Conservation (phyloP, 345 rosid genomes). For the Populus alba region DNA sequence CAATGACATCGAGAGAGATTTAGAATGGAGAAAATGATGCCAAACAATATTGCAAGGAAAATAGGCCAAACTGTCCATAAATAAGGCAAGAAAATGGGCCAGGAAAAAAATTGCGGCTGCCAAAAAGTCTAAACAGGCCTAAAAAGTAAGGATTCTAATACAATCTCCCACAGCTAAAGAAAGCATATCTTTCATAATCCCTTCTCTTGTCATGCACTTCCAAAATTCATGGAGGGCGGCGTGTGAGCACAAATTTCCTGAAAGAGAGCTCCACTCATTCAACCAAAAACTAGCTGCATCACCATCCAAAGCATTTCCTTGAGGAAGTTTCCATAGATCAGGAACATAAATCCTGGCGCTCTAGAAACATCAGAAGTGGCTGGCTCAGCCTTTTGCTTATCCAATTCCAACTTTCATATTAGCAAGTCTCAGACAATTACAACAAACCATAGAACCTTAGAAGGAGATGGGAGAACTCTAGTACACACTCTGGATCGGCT, state of each 20-base stretch:
- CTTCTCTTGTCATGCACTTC: neutral
- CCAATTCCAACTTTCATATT: neutral
- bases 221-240: neutral
- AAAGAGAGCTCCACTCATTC: neutral
- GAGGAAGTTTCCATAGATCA: neutral
- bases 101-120: too few relatives aligned
- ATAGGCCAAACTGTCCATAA: neutral
- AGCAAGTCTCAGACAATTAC: neutral
- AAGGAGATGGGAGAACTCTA: neutral
- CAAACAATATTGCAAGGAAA: neutral
- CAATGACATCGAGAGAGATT: neutral
- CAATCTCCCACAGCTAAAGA: neutral
- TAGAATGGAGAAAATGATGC: neutral
- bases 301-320: neutral
- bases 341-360: neutral
- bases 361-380: neutral
- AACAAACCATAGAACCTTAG: neutral
- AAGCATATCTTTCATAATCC: neutral
- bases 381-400: neutral
- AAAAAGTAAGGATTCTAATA: neutral
- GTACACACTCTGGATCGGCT: too few relatives aligned
- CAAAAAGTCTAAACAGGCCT: neutral
- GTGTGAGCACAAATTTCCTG: neutral
- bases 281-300: neutral
- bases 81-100: neutral